Conservation (phyloP, 306 rosid species). For the Cucumis cinereus region DNA sequence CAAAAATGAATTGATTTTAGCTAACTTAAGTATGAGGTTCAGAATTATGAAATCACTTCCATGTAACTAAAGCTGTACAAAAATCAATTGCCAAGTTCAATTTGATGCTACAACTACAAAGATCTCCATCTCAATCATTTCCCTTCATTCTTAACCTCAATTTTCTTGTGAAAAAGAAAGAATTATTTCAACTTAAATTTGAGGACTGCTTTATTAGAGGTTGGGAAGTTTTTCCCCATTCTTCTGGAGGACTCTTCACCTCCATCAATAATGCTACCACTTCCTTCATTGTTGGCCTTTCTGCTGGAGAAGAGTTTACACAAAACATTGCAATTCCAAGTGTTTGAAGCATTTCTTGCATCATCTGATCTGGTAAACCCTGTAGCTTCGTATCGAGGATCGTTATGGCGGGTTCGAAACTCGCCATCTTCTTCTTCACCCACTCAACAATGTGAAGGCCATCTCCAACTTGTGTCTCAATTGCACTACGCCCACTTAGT, state of each 20-base stretch:
- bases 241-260: slow-evolving; percentile 82
- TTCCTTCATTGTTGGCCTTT: slow-evolving; percentile 96
- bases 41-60: not conserved
- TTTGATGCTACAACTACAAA: not conserved
- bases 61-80: slow-evolving; percentile 4
- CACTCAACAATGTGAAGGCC: slow-evolving; percentile 95
- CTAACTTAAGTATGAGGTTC: not conserved
- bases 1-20: not conserved
- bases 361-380: slow-evolving; percentile 84
- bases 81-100: not conserved
- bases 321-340: slow-evolving; percentile 98
- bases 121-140: not conserved
- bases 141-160: not conserved
- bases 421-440: slow-evolving; percentile 98
- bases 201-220: slow-evolving; percentile 90
- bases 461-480: slow-evolving; percentile 60
- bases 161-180: not conserved
- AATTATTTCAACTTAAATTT: slow-evolving; percentile 29
- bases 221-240: slow-evolving; percentile 82
- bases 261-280: slow-evolving; percentile 84
- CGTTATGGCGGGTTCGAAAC: slow-evolving; percentile 79
- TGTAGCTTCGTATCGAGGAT: slow-evolving; percentile 80
- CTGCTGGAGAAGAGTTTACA: slow-evolving; percentile 73
- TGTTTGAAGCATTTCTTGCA: slow-evolving; percentile 98
- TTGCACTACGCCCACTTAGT: slow-evolving; percentile 80